phyloP scores from a whole-genome alignment of 2,329 filamentous ascomycete species.

The Graphium sp. region DNA sequence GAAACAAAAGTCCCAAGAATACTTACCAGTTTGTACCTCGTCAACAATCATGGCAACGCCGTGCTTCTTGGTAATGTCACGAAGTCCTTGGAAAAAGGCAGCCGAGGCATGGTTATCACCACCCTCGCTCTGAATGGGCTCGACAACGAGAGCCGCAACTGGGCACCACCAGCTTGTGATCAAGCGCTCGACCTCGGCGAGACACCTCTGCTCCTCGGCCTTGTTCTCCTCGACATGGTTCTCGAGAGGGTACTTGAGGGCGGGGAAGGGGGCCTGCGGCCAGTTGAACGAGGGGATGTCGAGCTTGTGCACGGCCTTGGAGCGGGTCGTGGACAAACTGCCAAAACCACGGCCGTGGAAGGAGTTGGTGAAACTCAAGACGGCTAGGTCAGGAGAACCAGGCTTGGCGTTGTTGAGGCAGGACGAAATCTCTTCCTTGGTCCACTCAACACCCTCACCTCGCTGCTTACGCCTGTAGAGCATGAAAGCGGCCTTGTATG shows the following conservation, averaged over 20 bases:
- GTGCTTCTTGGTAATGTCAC: conserved; percentile 61
- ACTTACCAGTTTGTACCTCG: conserved; percentile 64
- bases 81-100: conserved; percentile 71
- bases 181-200: conserved; percentile 69
- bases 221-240: conserved; percentile 66
- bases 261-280: conserved; percentile 78
- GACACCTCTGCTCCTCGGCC: conserved; percentile 62
- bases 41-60: conserved; percentile 78
- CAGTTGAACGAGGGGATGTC: conserved; percentile 92
- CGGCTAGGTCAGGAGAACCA: conserved; percentile 61
- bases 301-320: conserved; percentile 87
- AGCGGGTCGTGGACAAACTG: conserved; percentile 72
- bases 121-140: conserved; percentile 87
- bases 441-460: conserved; percentile 75
- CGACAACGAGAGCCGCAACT: conserved; percentile 67
- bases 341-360: conserved; percentile 90
- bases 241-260: conserved; percentile 74
- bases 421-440: conserved; percentile 53
- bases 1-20: not conserved
- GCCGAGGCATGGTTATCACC: conserved; percentile 89
- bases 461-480: conserved; percentile 60
- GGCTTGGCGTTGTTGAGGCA: conserved; percentile 70
- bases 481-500: conserved; percentile 94
- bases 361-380: conserved; percentile 72
- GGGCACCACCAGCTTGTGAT: conserved; percentile 66